Evolutionary conservation across 345 rosid species (phyloP).

Genomic region (Eucalyptus pauciflora): DNA sequence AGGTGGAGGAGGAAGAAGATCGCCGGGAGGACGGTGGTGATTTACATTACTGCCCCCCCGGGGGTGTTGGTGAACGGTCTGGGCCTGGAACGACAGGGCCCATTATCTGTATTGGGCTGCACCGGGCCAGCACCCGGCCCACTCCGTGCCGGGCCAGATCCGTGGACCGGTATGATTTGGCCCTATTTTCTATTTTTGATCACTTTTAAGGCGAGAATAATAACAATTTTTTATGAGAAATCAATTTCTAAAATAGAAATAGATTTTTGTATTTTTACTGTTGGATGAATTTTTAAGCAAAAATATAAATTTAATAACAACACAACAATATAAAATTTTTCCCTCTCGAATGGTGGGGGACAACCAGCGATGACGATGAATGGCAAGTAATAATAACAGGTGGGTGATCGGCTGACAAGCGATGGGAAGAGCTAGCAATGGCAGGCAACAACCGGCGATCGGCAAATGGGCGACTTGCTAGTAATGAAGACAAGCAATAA

Average conservation of each 20-base stretch:
- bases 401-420: fast-evolving
- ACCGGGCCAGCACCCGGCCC: neutral
- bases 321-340: no score
- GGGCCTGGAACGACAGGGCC: neutral
- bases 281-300: no score
- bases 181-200: neutral
- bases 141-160: neutral
- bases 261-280: no score
- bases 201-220: neutral
- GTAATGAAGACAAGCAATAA: no score
- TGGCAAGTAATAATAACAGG: no score
- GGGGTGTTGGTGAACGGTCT: neutral
- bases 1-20: neutral
- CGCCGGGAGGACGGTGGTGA: neutral
- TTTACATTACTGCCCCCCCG: neutral
- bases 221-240: no score
- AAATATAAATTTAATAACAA: neutral
- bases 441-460: no score
- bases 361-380: fast-evolving
- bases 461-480: fast-evolving
- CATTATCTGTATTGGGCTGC: neutral
- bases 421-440: no score
- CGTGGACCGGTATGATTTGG: neutral
- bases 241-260: no score
- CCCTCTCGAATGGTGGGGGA: no score